Conservation (phyloP, 371 early-diverging fungal genomes). For the Mucor indicus region DNA sequence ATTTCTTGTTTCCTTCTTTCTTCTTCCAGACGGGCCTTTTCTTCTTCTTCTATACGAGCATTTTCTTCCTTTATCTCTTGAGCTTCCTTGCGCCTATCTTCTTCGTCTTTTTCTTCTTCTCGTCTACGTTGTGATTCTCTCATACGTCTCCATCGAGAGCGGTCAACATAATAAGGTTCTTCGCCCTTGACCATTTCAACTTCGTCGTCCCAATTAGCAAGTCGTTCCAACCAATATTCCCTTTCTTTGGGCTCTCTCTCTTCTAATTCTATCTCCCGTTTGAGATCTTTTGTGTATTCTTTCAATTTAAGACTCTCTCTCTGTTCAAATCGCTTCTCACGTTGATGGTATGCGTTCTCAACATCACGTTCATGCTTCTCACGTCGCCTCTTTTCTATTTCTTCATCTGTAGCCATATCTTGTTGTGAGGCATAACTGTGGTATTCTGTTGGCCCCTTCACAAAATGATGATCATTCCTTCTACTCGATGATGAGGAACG, state of each 20-base stretch:
- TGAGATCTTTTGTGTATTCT: slow-evolving; percentile 50
- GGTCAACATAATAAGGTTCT: slow-evolving; percentile 71
- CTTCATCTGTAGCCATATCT: slow-evolving; percentile 54
- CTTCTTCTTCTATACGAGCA: neutral
- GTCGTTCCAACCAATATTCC: slow-evolving; percentile 48
- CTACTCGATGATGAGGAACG: slow-evolving; percentile 18
- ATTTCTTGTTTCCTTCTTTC: slow-evolving; percentile 31
- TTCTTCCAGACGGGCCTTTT: slow-evolving; percentile 25
- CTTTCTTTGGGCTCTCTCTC: slow-evolving; percentile 43
- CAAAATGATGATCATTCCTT: slow-evolving; percentile 24
- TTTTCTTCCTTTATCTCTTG: slow-evolving; percentile 51
- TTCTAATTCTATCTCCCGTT: slow-evolving; percentile 49
- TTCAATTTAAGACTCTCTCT: slow-evolving; percentile 54
- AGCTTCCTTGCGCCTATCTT: slow-evolving; percentile 61
- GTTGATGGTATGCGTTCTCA: slow-evolving; percentile 64
- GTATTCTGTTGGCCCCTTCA: slow-evolving; percentile 13
- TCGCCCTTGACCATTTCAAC: slow-evolving; percentile 58
- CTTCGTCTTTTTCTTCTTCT: slow-evolving; percentile 69
- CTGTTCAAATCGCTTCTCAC: slow-evolving; percentile 66
- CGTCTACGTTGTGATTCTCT: slow-evolving; percentile 59
- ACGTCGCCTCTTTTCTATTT: slow-evolving; percentile 60
- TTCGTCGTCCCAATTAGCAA: slow-evolving; percentile 78
- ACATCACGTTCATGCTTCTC: slow-evolving; percentile 66
- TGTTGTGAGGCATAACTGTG: neutral
- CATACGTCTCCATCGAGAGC: slow-evolving; percentile 69